Conservation (phyloP, 441 rosid genomes). For the Populus hybrid region DNA sequence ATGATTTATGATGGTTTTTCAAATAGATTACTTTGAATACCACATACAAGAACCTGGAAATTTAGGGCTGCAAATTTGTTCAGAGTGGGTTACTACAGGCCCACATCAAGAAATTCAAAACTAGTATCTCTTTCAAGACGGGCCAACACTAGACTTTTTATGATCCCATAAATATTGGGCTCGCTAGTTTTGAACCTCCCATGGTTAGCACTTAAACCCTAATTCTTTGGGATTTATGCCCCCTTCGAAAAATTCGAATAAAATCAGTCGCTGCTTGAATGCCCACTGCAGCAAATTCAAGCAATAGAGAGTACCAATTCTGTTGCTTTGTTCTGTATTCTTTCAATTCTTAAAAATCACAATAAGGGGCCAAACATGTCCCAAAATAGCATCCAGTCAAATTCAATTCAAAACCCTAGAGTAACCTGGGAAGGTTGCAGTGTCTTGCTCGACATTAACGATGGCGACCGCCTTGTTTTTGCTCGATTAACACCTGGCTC, state of each 20-base stretch:
- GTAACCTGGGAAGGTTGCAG: conserved; percentile 88
- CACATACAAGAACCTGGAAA: neutral
- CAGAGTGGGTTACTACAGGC: neutral
- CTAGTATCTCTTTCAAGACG: neutral
- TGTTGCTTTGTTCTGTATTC: neutral
- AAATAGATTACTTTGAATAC: neutral
- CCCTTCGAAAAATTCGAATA: neutral
- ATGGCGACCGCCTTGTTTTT: conserved; percentile 88
- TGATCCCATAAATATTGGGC: neutral
- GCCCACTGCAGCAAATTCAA: neutral
- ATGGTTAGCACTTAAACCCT: neutral
- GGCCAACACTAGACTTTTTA: neutral
- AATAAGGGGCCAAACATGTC: conserved; percentile 9
- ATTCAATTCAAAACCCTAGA: conserved; percentile 34
- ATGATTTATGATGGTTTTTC: neutral
- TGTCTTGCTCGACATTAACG: conserved; percentile 85
- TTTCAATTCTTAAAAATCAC: neutral
- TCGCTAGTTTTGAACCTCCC: neutral
- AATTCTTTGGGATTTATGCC: neutral
- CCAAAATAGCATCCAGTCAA: neutral
- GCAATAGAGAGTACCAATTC: neutral
- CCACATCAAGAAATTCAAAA: neutral
- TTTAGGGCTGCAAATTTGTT: neutral
- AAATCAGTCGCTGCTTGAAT: neutral
- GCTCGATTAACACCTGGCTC: conserved; percentile 76